These are phyloP conservation scores for Jamesozyma piceae DNA, from an alignment of 805 yeast species.

Conservation along the genomic window DNA sequence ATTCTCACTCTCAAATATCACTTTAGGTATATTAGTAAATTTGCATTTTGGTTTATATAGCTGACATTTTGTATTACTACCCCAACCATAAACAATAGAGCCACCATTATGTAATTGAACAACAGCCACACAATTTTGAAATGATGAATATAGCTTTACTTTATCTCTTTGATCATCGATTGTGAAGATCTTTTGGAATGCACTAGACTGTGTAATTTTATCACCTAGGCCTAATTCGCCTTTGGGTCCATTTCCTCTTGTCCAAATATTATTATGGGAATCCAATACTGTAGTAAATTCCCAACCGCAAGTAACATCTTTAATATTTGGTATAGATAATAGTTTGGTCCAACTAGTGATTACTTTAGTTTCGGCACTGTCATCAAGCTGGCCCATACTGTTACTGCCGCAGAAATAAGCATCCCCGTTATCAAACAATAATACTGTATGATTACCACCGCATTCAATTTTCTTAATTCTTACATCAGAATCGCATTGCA, in stretches of 20 bases:
- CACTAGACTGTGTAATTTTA: conserved; percentile 1
- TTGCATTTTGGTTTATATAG: conserved; percentile 25
- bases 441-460: conserved; percentile 82
- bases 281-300: conserved; percentile 52
- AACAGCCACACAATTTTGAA: conserved; percentile 55
- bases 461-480: conserved; percentile 44
- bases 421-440: conserved; percentile 45
- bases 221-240: conserved; percentile 65
- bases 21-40: conserved; percentile 10
- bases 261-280: conserved; percentile 33
- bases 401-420: conserved; percentile 56
- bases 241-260: conserved; percentile 54
- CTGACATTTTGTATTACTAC: conserved; percentile 41
- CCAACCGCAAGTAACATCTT: conserved; percentile 66
- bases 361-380: not conserved
- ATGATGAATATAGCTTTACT: conserved; percentile 21
- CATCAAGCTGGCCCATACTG: conserved; percentile 38
- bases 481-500: conserved; percentile 1
- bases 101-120: conserved; percentile 40
- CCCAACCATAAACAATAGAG: conserved; percentile 38
- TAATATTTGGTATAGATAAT: conserved; percentile 9
- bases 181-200: conserved; percentile 9
- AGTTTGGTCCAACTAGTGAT: conserved; percentile 22
- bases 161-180: not conserved
- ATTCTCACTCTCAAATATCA: conserved; percentile 9